A percentile compares a stretch with the other conserved stretches of the same genome.
phyloP scores from a whole-genome alignment of 768 basidiomycete genomes.

The Auricularia sp. region DNA sequence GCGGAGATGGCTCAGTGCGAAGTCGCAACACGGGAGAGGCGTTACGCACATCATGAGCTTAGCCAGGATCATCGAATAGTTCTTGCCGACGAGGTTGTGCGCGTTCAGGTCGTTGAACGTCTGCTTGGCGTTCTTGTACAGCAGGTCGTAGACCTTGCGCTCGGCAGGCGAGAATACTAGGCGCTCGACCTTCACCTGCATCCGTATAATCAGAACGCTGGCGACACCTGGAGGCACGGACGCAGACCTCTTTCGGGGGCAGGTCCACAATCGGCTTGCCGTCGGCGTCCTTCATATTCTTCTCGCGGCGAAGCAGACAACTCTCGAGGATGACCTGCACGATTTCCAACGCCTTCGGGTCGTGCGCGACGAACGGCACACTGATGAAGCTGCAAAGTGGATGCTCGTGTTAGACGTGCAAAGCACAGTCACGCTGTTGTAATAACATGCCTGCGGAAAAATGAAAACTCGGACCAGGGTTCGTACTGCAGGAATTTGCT shows the following conservation, averaged over 20 bases:
- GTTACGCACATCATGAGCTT: conserved; percentile 80
- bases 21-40: background rate
- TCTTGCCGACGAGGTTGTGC: conserved; percentile 67
- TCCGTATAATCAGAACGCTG: too few species aligned
- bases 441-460: conserved; percentile 67
- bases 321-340: conserved; percentile 91
- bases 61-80: conserved; percentile 81
- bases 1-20: too few species aligned
- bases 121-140: conserved; percentile 68
- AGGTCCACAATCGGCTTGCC: conserved; percentile 84
- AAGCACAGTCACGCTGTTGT: background rate
- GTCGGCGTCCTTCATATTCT: conserved; percentile 79
- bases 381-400: conserved; percentile 62
- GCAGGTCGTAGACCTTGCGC: conserved; percentile 78
- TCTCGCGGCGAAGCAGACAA: conserved; percentile 79
- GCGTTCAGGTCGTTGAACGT: conserved; percentile 72
- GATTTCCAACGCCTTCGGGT: conserved; percentile 87
- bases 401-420: conserved; percentile 1
- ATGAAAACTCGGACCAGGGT: conserved; percentile 74
- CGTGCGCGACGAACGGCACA: conserved; percentile 80
- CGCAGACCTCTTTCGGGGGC: conserved; percentile 66
- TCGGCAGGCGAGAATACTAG: conserved; percentile 78
- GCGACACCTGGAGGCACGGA: too few species aligned
- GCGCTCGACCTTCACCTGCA: conserved; percentile 53
- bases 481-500: conserved; percentile 71